A percentile compares a stretch with the other conserved stretches of the same genome.
phyloP scores from a whole-genome alignment of 169 alveolate species.

The Plasmodium vinckei region DNA sequence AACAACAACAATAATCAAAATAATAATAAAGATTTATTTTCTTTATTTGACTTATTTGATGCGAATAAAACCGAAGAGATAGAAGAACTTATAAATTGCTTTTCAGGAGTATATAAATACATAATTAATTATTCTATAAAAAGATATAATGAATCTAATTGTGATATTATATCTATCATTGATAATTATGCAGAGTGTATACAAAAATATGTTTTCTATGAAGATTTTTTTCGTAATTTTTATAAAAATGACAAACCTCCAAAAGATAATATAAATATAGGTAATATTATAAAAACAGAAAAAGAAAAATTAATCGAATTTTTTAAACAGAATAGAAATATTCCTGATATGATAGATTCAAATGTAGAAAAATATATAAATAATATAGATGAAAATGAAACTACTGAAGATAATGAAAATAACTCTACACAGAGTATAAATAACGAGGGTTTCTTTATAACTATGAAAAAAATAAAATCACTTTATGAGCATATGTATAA shows the following conservation, averaged over 20 bases:
- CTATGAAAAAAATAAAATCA: slow-evolving; percentile 24
- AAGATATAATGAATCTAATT: slow-evolving; percentile 8
- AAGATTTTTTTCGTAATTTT: slow-evolving; percentile 22
- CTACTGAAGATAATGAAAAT: slow-evolving; percentile 4
- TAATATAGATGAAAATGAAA: slow-evolving; percentile 3
- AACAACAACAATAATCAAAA: background rate
- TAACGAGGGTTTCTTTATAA: background rate
- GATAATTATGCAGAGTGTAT: slow-evolving; percentile 69
- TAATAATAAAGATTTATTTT: slow-evolving; percentile 4
- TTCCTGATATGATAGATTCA: slow-evolving; percentile 4
- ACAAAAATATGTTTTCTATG: slow-evolving; percentile 57
- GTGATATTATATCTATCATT: slow-evolving; percentile 28
- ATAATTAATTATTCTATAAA: slow-evolving; percentile 44
- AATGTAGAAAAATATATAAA: slow-evolving; percentile 6
- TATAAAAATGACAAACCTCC: slow-evolving; percentile 45
- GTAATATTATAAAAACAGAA: slow-evolving; percentile 46
- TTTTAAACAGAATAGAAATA: background rate
- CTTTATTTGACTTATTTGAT: slow-evolving; percentile 40
- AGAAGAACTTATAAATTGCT: slow-evolving; percentile 23
- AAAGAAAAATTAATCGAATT: slow-evolving; percentile 32
- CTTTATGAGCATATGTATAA: slow-evolving; percentile 63
- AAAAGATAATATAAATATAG: slow-evolving; percentile 25
- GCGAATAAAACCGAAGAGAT: slow-evolving; percentile 12
- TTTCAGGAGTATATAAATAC: slow-evolving; percentile 29
- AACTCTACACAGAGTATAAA: background rate